Evolutionary conservation across 352 stramenopile species (phyloP), one percentile per base, ranked within the genome.

Genomic region (Phytophthora parvispora): DNA sequence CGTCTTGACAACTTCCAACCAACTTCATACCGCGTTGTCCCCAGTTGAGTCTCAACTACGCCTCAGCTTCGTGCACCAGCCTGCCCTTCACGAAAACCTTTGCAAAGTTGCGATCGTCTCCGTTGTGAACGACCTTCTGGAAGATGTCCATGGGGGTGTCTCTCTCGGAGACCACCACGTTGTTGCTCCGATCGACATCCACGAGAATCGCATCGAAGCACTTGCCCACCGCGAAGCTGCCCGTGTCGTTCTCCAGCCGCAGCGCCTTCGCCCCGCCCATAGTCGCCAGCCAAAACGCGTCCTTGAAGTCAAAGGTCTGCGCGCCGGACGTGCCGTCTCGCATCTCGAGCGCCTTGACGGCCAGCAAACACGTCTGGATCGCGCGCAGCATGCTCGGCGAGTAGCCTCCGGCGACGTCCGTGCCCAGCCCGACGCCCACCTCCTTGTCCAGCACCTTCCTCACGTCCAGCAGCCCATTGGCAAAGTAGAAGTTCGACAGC

Each of bases 401-500:
- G 72, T 98, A 98, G 6, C 95, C 95, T 15, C 95, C 95, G 3
- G 93, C 90, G 31, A 98, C 87, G 55, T 98, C 94, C 32, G 94
- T 98, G 13, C 94, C 94, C 10, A 98, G 71, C 3, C 92, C 94
- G 2, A 93, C 69, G 6, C 69, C 60, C 5, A 91, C 69, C 1
- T 43, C 28, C 25, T 84, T 83, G 1, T 65, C 20, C 52, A 80
- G 48, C 25, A 94, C 86, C 31, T 91, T 90, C 28, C 57, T 67
- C 48, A 93, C 64, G 42, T 91, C 69, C 24, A 97, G 54, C 24
- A 94, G 80, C 7, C 88, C 78, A 57, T 92, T 84, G 4, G 84
- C 84, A 49, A 98, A 95, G 65, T 87, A 97, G 58, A 98, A 97
- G 60, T 98, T 98, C 27, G 88, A 97, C 28, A 97, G 75, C 20